Conservation (phyloP, 805 yeast species). For the Nakazawaea pomicola region DNA sequence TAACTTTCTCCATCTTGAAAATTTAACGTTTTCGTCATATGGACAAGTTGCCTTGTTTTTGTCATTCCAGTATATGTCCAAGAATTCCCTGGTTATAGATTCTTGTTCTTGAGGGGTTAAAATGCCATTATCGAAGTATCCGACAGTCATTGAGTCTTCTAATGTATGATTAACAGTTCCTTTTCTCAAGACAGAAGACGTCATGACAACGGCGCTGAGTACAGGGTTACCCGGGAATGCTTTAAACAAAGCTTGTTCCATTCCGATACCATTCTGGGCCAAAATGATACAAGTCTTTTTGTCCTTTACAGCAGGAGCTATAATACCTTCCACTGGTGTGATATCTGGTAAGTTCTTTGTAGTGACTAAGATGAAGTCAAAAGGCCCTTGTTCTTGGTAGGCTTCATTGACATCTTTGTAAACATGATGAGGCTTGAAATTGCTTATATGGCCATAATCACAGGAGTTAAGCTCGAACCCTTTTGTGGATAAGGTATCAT, state of each 20-base stretch:
- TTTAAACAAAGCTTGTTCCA: constrained; percentile 28
- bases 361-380: constrained; percentile 54
- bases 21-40: constrained; percentile 25
- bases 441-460: constrained; percentile 51
- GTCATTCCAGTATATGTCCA: constrained; percentile 18
- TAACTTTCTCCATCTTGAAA: constrained; percentile 36
- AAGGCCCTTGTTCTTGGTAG: constrained; percentile 27
- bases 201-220: constrained; percentile 31
- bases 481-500: constrained; percentile 38
- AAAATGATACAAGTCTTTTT: constrained; percentile 24
- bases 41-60: constrained; percentile 15
- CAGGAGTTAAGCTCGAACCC: constrained; percentile 59
- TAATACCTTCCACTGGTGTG: constrained; percentile 39
- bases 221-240: constrained; percentile 27
- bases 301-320: constrained; percentile 28
- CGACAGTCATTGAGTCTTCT: constrained; percentile 25
- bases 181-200: constrained; percentile 22
- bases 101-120: constrained; percentile 12
- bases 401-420: constrained; percentile 43
- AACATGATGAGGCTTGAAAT: constrained; percentile 48
- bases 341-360: constrained; percentile 67
- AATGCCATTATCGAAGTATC: constrained; percentile 27
- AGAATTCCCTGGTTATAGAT: constrained; percentile 18
- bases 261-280: constrained; percentile 35
- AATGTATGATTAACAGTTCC: constrained; percentile 24